Evolutionary conservation across 495 filamentous ascomycete genomes (phyloP).

Genomic region (Cairneyella variabilis): DNA sequence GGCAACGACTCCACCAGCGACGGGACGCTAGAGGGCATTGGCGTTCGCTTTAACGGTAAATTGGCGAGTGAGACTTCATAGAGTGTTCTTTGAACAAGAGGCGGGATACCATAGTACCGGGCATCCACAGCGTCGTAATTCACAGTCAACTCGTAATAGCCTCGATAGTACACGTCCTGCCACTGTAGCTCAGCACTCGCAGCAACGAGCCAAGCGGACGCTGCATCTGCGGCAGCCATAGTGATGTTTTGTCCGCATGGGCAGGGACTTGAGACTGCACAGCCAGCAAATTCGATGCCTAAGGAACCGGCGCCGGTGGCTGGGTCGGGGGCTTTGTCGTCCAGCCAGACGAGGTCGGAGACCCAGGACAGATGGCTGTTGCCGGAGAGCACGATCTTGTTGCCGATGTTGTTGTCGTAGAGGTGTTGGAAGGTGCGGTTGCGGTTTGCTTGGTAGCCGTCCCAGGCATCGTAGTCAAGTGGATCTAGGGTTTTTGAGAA

Average conservation of each 20-base stretch:
- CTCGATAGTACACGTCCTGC: slow-evolving; percentile 65
- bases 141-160: slow-evolving; percentile 54
- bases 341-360: slow-evolving; percentile 62
- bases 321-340: slow-evolving; percentile 50
- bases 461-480: slow-evolving; percentile 34
- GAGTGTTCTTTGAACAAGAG: slow-evolving; percentile 37
- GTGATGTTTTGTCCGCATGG: slow-evolving; percentile 47
- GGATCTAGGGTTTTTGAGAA: too few species aligned
- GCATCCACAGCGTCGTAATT: slow-evolving; percentile 46
- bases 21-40: too few species aligned
- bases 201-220: slow-evolving; percentile 38
- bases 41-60: slow-evolving; percentile 52
- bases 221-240: slow-evolving; percentile 36
- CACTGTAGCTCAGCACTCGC: slow-evolving; percentile 60
- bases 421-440: slow-evolving; percentile 56
- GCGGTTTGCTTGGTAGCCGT: slow-evolving; percentile 60
- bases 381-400: slow-evolving; percentile 64
- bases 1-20: slow-evolving; percentile 43
- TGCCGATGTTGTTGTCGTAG: slow-evolving; percentile 57
- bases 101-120: slow-evolving; percentile 51
- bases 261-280: slow-evolving; percentile 52
- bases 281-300: slow-evolving; percentile 64
- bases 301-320: slow-evolving; percentile 53
- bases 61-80: slow-evolving; percentile 55
- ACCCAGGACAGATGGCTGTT: slow-evolving; percentile 64